These are phyloP conservation scores for Spencermartinsiella europaea DNA, from an alignment of 805 yeast genomes.

Conservation along the genomic window DNA sequence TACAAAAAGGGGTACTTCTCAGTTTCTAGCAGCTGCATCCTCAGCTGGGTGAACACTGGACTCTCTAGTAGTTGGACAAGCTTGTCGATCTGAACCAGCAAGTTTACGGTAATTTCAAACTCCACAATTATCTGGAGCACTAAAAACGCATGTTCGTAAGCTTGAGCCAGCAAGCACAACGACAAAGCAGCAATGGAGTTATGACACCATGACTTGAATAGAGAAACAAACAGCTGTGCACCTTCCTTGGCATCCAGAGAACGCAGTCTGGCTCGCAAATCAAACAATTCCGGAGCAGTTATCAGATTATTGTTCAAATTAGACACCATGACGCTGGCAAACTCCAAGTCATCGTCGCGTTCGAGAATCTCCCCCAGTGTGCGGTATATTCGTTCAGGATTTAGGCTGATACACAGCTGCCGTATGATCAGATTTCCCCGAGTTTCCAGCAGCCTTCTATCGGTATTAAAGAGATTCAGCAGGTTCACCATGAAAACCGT, in stretches of 20 bases:
- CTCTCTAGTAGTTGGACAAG: slow-evolving; percentile 87
- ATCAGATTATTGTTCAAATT: slow-evolving; percentile 80
- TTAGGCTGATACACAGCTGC: slow-evolving; percentile 73
- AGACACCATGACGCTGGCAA: slow-evolving; percentile 77
- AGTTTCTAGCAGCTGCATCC: slow-evolving; percentile 87
- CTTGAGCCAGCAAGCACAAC: slow-evolving; percentile 77
- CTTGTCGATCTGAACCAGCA: slow-evolving; percentile 81
- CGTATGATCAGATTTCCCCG: slow-evolving; percentile 81
- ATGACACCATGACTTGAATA: slow-evolving; percentile 88
- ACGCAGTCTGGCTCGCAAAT: slow-evolving; percentile 63
- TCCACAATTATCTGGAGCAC: slow-evolving; percentile 77
- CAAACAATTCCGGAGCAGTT: slow-evolving; percentile 74
- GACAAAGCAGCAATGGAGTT: slow-evolving; percentile 86
- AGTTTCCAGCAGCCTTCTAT: slow-evolving; percentile 57
- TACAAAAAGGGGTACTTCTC: slow-evolving; percentile 72
- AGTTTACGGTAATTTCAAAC: slow-evolving; percentile 70
- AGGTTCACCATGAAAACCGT: slow-evolving; percentile 68
- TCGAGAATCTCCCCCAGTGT: slow-evolving; percentile 73
- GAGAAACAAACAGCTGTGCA: slow-evolving; percentile 60
- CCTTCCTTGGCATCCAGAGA: slow-evolving; percentile 59
- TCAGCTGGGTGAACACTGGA: slow-evolving; percentile 81
- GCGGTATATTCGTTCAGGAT: slow-evolving; percentile 77
- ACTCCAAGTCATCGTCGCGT: slow-evolving; percentile 54
- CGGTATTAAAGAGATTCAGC: slow-evolving; percentile 62
- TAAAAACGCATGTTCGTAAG: slow-evolving; percentile 81